These are phyloP conservation scores for Yamadazyma atmosphaerica DNA, from an alignment of 1,139 yeast genomes.

Conservation along the genomic window DNA sequence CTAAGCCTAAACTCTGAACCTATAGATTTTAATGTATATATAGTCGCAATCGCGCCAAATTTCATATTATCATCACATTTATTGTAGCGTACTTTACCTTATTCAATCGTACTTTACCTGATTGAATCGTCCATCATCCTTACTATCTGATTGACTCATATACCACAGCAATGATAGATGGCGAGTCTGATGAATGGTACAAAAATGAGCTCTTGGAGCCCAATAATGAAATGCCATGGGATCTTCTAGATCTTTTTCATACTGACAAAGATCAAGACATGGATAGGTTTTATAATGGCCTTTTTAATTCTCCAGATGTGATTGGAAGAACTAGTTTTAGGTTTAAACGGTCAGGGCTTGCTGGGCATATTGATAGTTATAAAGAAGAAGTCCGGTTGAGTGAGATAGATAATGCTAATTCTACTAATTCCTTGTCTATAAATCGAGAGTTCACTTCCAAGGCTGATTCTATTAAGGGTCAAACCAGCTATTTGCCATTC, in stretches of 20 bases:
- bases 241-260: constrained; percentile 54
- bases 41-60: too few relatives aligned
- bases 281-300: constrained; percentile 34
- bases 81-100: too few relatives aligned
- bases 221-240: constrained; percentile 56
- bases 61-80: too few relatives aligned
- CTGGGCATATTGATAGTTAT: constrained; percentile 64
- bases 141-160: neutral
- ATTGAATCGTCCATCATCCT: neutral
- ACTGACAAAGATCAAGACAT: constrained; percentile 38
- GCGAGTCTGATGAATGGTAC: constrained; percentile 9
- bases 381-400: constrained; percentile 59
- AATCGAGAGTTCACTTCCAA: constrained; percentile 67
- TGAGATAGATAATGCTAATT: constrained; percentile 53
- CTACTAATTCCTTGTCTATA: constrained; percentile 72
- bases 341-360: constrained; percentile 71
- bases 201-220: constrained; percentile 44
- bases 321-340: constrained; percentile 57
- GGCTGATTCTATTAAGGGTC: constrained; percentile 64
- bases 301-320: constrained; percentile 53
- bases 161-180: neutral
- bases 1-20: constrained; percentile 50
- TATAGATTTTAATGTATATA: constrained; percentile 1
- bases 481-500: constrained; percentile 79
- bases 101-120: too few relatives aligned